Evolutionary conservation across 345 rosid genomes (phyloP).

Genomic region (Eucalyptus dawsonii): DNA sequence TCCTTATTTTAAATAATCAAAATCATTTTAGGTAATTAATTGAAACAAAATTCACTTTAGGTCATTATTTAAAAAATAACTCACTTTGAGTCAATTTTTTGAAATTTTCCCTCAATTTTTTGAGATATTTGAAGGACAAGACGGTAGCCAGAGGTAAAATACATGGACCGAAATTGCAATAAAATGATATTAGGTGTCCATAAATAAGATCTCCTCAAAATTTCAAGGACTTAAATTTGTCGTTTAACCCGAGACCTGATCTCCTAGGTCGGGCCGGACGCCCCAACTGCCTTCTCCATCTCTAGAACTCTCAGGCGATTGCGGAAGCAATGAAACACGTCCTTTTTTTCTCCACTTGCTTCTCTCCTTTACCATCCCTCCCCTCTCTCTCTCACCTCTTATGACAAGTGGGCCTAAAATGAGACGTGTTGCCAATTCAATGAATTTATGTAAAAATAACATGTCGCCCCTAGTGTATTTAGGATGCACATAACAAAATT

Average conservation of each 20-base stretch:
- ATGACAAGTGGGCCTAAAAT: no score
- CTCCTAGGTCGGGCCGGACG: background rate
- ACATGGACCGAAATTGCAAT: background rate
- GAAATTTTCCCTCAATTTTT: background rate
- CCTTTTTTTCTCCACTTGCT: background rate
- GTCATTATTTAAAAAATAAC: rapidly evolving
- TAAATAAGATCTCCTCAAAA: background rate
- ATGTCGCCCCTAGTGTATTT: no score
- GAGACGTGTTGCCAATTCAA: no score
- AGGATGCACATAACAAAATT: no score
- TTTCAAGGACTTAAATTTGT: background rate
- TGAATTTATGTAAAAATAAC: no score
- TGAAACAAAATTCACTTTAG: rapidly evolving
- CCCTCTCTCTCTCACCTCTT: background rate
- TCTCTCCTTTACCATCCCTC: background rate
- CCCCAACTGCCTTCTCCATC: background rate
- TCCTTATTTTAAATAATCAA: no score
- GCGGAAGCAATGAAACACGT: background rate
- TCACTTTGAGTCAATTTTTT: rapidly evolving
- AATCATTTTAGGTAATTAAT: no score
- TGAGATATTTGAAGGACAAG: background rate
- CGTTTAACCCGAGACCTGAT: background rate
- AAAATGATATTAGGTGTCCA: background rate
- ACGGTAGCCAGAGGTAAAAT: no score
- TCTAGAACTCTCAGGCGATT: background rate